phyloP scores from a whole-genome alignment of 2,329 filamentous ascomycete genomes.

The Fusarium lyarnte region DNA sequence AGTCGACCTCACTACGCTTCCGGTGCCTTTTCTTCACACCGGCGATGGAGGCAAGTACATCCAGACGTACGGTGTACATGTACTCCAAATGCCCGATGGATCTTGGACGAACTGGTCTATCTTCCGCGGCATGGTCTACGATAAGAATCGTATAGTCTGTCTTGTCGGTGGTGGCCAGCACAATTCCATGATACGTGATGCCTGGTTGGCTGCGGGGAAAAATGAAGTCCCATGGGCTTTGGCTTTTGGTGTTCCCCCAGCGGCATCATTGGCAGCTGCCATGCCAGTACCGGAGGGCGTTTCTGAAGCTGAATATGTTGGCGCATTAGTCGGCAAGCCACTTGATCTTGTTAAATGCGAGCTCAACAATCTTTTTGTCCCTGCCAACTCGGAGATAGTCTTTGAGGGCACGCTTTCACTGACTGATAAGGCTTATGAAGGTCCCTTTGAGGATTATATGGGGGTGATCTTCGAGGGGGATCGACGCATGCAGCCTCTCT shows the following conservation, averaged over 20 bases:
- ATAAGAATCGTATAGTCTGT: constrained; percentile 52
- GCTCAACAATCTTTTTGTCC: neutral
- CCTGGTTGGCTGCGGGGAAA: constrained; percentile 56
- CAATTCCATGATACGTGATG: constrained; percentile 56
- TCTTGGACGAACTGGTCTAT: constrained; percentile 62
- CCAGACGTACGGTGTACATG: constrained; percentile 61
- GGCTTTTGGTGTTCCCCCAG: constrained; percentile 59
- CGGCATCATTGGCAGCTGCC: constrained; percentile 54
- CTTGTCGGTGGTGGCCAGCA: constrained; percentile 58
- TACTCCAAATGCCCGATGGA: constrained; percentile 56
- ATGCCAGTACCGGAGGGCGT: neutral
- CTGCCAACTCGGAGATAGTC: neutral
- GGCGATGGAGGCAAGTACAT: constrained; percentile 60
- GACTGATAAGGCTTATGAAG: neutral
- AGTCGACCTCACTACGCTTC: constrained; percentile 48
- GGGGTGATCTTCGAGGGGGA: neutral
- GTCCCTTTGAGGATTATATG: constrained; percentile 2
- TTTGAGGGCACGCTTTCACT: neutral
- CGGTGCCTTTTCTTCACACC: constrained; percentile 54
- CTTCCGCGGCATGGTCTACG: constrained; percentile 57
- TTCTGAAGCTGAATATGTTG: neutral
- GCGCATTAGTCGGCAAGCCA: neutral
- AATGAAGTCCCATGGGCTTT: constrained; percentile 58
- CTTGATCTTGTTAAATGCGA: neutral
- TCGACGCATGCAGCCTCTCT: neutral